These are phyloP conservation scores for Microbotryum lychnidis-dioicae DNA, from an alignment of 1,284 basidiomycete species.

Conservation along the genomic window DNA sequence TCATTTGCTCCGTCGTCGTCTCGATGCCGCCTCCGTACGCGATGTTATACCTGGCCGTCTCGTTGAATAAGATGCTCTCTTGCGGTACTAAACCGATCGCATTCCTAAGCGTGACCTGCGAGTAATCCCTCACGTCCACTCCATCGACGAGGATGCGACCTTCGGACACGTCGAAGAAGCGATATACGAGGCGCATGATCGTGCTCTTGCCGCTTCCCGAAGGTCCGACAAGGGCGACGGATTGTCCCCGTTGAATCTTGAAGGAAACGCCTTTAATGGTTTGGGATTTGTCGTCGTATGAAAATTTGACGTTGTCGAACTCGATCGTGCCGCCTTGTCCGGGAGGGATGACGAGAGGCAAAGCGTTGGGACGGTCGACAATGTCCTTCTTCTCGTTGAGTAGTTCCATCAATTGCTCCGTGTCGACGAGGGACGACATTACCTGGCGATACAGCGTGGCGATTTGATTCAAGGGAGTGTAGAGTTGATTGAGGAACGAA, in stretches of 20 bases:
- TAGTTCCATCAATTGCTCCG: slow-evolving; percentile 62
- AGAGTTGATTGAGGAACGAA: slow-evolving; percentile 54
- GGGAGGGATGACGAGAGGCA: slow-evolving; percentile 60
- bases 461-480: slow-evolving; percentile 62
- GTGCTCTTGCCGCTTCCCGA: slow-evolving; percentile 44
- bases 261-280: slow-evolving; percentile 73
- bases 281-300: slow-evolving; percentile 65
- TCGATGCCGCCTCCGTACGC: slow-evolving; percentile 51
- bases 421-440: slow-evolving; percentile 54
- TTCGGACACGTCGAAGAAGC: slow-evolving; percentile 75
- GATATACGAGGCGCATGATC: slow-evolving; percentile 50
- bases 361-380: slow-evolving; percentile 65
- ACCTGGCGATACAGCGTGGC: slow-evolving; percentile 40
- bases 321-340: slow-evolving; percentile 58
- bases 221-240: slow-evolving; percentile 63
- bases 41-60: slow-evolving; percentile 40
- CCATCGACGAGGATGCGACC: slow-evolving; percentile 58
- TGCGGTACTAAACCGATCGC: slow-evolving; percentile 52
- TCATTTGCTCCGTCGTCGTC: slow-evolving; percentile 58
- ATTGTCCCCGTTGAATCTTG: slow-evolving; percentile 67
- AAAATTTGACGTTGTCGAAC: slow-evolving; percentile 58
- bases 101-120: slow-evolving; percentile 63
- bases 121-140: slow-evolving; percentile 73
- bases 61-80: slow-evolving; percentile 74
- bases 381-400: slow-evolving; percentile 69